These are phyloP conservation scores for Cercospora berteroae DNA, from an alignment of 2,329 filamentous ascomycete species.

Conservation along the genomic window DNA sequence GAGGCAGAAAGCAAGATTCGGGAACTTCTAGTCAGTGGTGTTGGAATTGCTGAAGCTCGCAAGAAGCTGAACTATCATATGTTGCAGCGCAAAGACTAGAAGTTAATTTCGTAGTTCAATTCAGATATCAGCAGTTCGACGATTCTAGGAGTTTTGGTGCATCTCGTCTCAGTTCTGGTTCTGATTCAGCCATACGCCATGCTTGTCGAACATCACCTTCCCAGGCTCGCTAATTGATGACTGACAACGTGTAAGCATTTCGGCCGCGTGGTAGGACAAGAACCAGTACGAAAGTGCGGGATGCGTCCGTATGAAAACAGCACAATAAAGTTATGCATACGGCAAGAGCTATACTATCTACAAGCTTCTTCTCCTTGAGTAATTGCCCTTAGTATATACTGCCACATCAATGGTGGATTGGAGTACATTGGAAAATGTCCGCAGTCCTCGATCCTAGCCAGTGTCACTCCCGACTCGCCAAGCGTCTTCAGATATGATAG, in stretches of 20 bases:
- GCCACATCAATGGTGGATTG: background rate
- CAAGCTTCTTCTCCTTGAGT: background rate
- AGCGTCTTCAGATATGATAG: background rate
- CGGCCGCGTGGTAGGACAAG: background rate
- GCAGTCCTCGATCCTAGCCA: background rate
- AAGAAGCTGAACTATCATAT: background rate
- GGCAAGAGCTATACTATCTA: background rate
- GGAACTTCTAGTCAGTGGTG: background rate
- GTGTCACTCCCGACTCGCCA: background rate
- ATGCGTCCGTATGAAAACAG: background rate
- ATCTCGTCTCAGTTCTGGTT: background rate
- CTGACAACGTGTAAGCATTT: background rate
- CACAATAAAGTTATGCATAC: background rate
- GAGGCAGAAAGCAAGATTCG: background rate
- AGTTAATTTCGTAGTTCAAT: background rate
- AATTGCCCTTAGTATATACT: background rate
- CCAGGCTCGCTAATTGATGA: background rate
- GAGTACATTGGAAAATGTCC: background rate
- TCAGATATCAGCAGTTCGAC: background rate
- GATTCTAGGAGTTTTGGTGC: background rate
- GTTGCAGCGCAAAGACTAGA: background rate
- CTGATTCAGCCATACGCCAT: background rate
- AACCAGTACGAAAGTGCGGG: background rate
- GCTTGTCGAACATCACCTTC: no score
- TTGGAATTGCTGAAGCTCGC: background rate